Base-by-base conservation (phyloP, 768 basidiomycete species). In the Lentinula edodes region DNA sequence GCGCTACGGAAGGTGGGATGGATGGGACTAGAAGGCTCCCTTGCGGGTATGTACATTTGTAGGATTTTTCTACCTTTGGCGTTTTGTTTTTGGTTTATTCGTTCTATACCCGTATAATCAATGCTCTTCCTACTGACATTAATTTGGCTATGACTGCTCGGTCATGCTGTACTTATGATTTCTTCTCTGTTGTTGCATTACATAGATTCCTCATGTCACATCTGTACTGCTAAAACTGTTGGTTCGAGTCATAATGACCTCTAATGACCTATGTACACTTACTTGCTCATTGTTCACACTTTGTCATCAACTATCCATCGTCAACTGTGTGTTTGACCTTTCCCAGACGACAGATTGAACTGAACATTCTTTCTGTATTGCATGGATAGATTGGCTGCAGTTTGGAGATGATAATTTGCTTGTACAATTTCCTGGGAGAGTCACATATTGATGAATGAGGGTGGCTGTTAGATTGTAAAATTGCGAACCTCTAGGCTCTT, bases 361-460 rank as follows among this genome's bases (percentile, higher is more conserved):
- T 90, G 88, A 57, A 95, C 94, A 74, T 98, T 98, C 75, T 93
- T 88, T 64, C 89, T 81, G 72, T 98, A 97, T 71, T 93, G 94
- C 42, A 85, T 85, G 38, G 90, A 83, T 16, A 98, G 78, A 70
- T 93, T 88, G 2, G 95, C 88, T 0, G 94, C 90, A 42, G 85
- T 87, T 68, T 88, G 87, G 48, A 94, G 85, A 36, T 85, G 84
- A 0, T 84, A 79, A 63, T 94, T 92, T 6, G 91, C 91, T 15
- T 84, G 81, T 45, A 91, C 74, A 67, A 94, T 89, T 73, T 93
- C 90, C 90, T 94, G 52, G 39, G 16, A 5, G 34, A 62, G 58
- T 51, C 9, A 28, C 50, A 53, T 15, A 28, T 20, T 50, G 48
- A 8, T 50, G 34, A 52, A 23, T 28, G 7, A 1, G 28, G 16